These are phyloP conservation scores for Aspergillus luchuensis DNA, from an alignment of 2,329 filamentous ascomycete species.

Conservation along the genomic window DNA sequence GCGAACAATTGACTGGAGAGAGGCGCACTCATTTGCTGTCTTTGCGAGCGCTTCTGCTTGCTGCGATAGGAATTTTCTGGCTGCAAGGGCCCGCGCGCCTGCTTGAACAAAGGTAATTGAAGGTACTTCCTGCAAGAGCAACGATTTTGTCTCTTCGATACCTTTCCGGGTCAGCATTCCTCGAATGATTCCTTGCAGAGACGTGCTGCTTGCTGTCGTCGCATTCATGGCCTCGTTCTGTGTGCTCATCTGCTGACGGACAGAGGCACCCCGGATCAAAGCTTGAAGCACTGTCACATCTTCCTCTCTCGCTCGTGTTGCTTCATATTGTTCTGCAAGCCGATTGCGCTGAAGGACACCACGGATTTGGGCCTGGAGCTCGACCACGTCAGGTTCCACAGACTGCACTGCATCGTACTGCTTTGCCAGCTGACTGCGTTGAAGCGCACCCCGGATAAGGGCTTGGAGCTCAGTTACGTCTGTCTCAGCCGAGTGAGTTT, in stretches of 20 bases:
- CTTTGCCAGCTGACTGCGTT: conserved; percentile 26
- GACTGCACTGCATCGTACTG: conserved; percentile 39
- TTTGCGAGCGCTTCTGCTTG: conserved; percentile 45
- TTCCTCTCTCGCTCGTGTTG: conserved; percentile 49
- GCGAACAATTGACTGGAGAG: conserved; percentile 51
- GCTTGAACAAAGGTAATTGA: conserved; percentile 42
- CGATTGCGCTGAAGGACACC: conserved; percentile 22
- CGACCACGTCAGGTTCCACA: neutral
- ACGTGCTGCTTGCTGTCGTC: conserved; percentile 50
- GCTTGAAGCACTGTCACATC: conserved; percentile 65
- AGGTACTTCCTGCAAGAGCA: conserved; percentile 30
- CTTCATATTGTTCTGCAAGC: conserved; percentile 24
- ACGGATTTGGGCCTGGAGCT: conserved; percentile 58
- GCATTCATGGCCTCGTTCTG: conserved; percentile 47
- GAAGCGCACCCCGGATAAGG: conserved; percentile 12
- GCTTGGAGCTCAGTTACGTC: neutral
- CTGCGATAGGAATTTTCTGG: conserved; percentile 43
- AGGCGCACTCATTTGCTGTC: conserved; percentile 43
- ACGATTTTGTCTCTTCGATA: conserved; percentile 27
- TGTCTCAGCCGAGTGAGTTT: neutral
- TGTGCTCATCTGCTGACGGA: conserved; percentile 50
- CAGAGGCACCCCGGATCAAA: conserved; percentile 66
- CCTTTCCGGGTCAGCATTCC: conserved; percentile 54
- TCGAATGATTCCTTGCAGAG: conserved; percentile 62
- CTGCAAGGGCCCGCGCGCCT: conserved; percentile 36